Evolutionary conservation across 768 basidiomycete species (phyloP).

Genomic region (Postia placenta): DNA sequence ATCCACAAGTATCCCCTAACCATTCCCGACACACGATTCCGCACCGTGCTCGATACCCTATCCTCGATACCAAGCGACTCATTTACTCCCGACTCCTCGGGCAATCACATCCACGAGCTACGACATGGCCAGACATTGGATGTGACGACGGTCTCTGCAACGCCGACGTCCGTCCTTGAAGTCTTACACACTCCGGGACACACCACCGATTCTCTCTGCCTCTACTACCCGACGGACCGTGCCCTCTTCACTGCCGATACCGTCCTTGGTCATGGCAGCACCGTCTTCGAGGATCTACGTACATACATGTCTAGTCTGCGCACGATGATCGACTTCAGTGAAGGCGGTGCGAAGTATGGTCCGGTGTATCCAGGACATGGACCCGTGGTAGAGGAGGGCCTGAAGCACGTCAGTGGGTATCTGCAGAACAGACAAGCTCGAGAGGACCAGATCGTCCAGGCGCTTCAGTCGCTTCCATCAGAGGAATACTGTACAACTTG

Average conservation of each 20-base stretch:
- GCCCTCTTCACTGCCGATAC: conserved; percentile 89
- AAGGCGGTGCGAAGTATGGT: conserved; percentile 35
- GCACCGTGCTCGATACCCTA: conserved; percentile 28
- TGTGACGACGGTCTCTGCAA: conserved; percentile 20
- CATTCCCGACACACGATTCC: conserved; percentile 29
- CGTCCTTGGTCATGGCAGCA: conserved; percentile 84
- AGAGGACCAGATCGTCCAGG: conserved; percentile 67
- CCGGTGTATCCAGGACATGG: conserved; percentile 89
- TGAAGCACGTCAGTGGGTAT: conserved; percentile 59
- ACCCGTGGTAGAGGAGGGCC: conserved; percentile 61
- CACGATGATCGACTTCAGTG: conserved; percentile 38
- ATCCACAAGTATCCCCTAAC: conserved; percentile 66
- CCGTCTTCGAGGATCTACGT: conserved; percentile 81
- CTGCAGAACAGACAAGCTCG: conserved; percentile 76
- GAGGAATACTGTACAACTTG: conserved; percentile 50
- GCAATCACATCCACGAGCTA: conserved; percentile 51
- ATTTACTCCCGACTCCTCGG: conserved; percentile 38
- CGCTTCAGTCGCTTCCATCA: conserved; percentile 34
- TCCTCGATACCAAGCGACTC: conserved; percentile 26
- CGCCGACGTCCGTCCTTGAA: conserved; percentile 34
- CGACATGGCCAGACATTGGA: conserved; percentile 46
- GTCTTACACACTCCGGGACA: conserved; percentile 89
- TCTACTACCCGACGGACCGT: conserved; percentile 62
- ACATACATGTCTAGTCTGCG: conserved; percentile 62
- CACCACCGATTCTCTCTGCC: conserved; percentile 77